Evolutionary conservation across 225 moss, liverwort and hornwort species (phyloP), one percentile per base, ranked within the genome.

Genomic region (Bryum argenteum): DNA sequence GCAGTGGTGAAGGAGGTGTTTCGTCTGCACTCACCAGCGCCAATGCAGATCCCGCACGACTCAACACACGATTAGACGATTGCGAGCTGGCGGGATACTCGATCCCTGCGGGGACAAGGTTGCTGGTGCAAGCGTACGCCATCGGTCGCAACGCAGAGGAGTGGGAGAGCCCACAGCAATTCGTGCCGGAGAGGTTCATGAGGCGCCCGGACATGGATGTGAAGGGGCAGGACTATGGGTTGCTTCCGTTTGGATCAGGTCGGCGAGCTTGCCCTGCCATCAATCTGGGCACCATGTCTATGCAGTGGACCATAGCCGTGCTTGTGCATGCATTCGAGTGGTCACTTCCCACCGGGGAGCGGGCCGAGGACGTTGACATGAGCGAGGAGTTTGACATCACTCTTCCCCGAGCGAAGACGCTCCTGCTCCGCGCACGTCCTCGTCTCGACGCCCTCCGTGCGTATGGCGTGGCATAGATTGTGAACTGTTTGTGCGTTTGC

Each of bases 101-200:
- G n/a, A n/a, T n/a, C n/a, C n/a, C n/a, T n/a, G n/a, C n/a, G n/a
- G n/a, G n/a, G n/a, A n/a, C n/a, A n/a, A n/a, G n/a, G n/a, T n/a
- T n/a, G n/a, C n/a, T n/a, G n/a, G 68, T 88, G 44, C 78, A 85
- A 11, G 44, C 67, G 1, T 67, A 69, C 8, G 72, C 75, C 44
- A 80, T 90, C 41, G 72, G 71, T 0, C 54, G 85, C 16, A 71
- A 63, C 23, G 57, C 76, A 8, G 69, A 57, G 1, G 24, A 28
- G 9, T 85, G 85, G 81, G 14, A 39, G 0, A 16, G 74, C 1
- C 88, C 90, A 0, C 1, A 62, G 24, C 50, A 60, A 0, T 90
- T 86, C 51, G 18, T 77, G 41, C 85, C 85, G 1, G 80, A 74
- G 10, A 63, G 88, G 56, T 90, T 88, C 39, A 1, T 85, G 43